Percentiles rank a stretch among this genome's conserved stretches.
Evolutionary conservation across 345 rosid species (phyloP).

Genomic region (Noccaea caerulescens): DNA sequence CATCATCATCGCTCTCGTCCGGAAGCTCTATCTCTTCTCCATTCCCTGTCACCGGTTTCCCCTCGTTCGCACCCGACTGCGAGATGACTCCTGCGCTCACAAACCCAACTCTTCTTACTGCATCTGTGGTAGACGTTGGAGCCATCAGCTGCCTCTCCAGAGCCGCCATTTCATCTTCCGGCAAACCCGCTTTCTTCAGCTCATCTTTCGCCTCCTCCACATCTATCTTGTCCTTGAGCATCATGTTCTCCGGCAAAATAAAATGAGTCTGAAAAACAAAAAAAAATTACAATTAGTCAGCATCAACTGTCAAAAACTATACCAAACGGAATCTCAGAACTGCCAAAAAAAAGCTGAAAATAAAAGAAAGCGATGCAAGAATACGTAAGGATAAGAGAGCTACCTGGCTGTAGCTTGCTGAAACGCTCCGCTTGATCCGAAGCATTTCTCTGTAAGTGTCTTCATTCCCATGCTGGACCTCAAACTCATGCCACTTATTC

Average conservation of each 20-base stretch:
- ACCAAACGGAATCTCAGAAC: constrained; percentile 1
- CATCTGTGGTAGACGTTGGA: constrained; percentile 45
- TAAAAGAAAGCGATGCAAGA: background rate
- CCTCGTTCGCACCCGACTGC: constrained; percentile 54
- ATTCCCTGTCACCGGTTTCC: constrained; percentile 51
- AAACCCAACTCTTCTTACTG: constrained; percentile 68
- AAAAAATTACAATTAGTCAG: constrained; percentile 21
- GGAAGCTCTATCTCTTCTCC: constrained; percentile 89
- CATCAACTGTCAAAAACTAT: constrained; percentile 10
- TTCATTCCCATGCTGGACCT: constrained; percentile 93
- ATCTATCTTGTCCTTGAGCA: constrained; percentile 87
- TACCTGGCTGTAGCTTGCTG: constrained; percentile 96
- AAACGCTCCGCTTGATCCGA: constrained; percentile 83
- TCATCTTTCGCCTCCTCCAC: constrained; percentile 91
- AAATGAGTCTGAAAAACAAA: constrained; percentile 71
- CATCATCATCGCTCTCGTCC: constrained; percentile 80
- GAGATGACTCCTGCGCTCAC: constrained; percentile 89
- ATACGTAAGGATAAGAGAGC: constrained; percentile 7
- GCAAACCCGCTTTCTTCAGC: constrained; percentile 77
- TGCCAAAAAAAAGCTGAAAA: background rate
- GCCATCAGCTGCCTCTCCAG: constrained; percentile 75
- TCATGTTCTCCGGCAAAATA: constrained; percentile 84
- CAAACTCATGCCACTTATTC: constrained; percentile 93
- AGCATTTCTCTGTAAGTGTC: constrained; percentile 97
- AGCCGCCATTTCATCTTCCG: constrained; percentile 95